Percentiles rank a stretch among this genome's conserved stretches.
These are phyloP conservation scores for Nicotiana noctiflora DNA, from an alignment of 257 asterid genomes.

Conservation along the genomic window DNA sequence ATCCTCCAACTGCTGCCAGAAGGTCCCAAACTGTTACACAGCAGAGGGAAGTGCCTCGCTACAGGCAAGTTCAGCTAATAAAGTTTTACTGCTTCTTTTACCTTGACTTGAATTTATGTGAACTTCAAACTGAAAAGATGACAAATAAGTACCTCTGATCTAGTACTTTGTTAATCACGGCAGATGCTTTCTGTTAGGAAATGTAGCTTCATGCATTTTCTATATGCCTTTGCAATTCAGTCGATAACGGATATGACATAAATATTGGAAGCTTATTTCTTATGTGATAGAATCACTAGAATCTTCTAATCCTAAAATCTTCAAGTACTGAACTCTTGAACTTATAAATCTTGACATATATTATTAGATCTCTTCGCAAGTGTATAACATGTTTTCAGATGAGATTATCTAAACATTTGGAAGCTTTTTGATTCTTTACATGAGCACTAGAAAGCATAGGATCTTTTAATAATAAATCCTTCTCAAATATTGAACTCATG, in stretches of 20 bases:
- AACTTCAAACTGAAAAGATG: neutral
- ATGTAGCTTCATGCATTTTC: neutral
- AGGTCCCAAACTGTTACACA: slow-evolving; percentile 42
- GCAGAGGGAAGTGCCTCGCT: slow-evolving; percentile 54
- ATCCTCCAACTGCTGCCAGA: slow-evolving; percentile 47
- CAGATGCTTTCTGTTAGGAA: neutral
- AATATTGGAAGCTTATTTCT: neutral
- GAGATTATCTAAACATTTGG: neutral
- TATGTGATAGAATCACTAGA: neutral
- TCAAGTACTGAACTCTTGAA: neutral
- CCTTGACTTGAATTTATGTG: neutral
- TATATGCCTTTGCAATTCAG: neutral
- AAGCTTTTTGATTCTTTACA: too few species aligned
- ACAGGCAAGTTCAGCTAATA: slow-evolving; percentile 53
- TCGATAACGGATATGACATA: neutral
- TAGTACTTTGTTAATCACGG: neutral
- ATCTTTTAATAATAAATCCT: neutral
- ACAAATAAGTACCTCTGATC: neutral
- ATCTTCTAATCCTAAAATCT: neutral
- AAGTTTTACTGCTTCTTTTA: neutral
- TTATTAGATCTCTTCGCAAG: neutral
- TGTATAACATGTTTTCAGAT: neutral
- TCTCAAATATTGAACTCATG: neutral
- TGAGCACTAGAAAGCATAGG: too few species aligned
- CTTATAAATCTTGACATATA: neutral